A percentile compares a stretch with the other conserved stretches of the same genome.
These are phyloP conservation scores for Echites panduratus DNA, from an alignment of 257 asterid genomes.

Conservation along the genomic window DNA sequence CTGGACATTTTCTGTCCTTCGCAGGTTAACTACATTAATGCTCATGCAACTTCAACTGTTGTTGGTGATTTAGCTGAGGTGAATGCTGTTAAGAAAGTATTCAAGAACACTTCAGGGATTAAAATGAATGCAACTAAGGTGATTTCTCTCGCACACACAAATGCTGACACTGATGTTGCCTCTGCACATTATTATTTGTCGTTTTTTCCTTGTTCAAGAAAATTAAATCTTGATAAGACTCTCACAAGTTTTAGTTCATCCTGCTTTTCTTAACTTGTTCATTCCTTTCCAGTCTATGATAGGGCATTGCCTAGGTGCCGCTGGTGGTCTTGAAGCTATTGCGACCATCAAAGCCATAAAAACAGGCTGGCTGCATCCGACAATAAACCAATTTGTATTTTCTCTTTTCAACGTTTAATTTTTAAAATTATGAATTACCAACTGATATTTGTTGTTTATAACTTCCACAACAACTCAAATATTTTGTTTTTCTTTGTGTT, in stretches of 20 bases:
- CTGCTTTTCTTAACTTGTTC: conserved; percentile 11
- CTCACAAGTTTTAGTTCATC: background rate
- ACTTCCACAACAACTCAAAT: background rate
- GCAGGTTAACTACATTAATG: conserved; percentile 92
- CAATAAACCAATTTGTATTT: conserved; percentile 78
- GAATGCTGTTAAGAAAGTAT: conserved; percentile 87
- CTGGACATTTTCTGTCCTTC: conserved; percentile 14
- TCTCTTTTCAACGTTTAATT: conserved; percentile 10
- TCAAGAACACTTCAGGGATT: conserved; percentile 69
- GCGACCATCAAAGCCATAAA: conserved; percentile 83
- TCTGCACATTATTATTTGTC: background rate
- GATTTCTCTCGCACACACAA: background rate
- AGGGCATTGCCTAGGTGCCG: conserved; percentile 96
- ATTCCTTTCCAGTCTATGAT: conserved; percentile 70
- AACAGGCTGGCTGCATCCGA: conserved; percentile 93
- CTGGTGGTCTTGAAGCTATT: conserved; percentile 96
- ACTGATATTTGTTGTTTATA: background rate
- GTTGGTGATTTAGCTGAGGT: conserved; percentile 94
- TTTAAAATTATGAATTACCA: background rate
- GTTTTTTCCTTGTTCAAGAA: background rate
- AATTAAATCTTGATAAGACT: background rate
- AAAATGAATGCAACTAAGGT: conserved; percentile 94
- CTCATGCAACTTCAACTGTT: conserved; percentile 89
- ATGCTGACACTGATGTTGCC: too few species aligned
- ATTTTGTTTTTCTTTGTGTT: background rate